Conservation (phyloP, 768 basidiomycete genomes). For the Epithele typhae region DNA sequence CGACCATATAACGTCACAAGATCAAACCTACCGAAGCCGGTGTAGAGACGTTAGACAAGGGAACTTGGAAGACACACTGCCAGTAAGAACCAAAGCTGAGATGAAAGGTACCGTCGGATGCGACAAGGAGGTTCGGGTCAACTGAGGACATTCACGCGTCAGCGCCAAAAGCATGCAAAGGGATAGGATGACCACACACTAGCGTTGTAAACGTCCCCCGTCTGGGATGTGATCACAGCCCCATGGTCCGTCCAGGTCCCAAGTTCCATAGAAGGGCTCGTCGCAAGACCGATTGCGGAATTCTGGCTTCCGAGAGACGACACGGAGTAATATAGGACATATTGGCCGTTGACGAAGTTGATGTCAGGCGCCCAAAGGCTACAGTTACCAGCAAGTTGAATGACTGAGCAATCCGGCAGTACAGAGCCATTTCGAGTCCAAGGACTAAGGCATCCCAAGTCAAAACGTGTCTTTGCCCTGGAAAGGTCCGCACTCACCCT, state of each 20-base stretch:
- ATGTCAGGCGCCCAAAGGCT: neutral
- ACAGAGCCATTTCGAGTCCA: neutral
- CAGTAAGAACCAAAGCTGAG: conserved; percentile 1
- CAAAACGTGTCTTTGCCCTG: no score
- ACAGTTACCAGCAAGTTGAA: neutral
- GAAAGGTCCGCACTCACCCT: neutral
- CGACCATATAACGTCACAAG: no score
- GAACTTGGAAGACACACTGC: conserved; percentile 1
- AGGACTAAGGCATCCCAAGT: no score
- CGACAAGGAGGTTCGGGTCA: neutral
- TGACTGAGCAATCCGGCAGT: neutral
- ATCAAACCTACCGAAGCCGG: neutral
- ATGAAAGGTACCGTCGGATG: neutral
- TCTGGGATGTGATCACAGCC: neutral
- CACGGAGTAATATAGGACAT: conserved; percentile 4
- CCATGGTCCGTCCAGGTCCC: neutral
- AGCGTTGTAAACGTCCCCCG: neutral
- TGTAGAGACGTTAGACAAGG: neutral
- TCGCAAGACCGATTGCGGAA: conserved; percentile 1
- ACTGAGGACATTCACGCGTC: neutral
- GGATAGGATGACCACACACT: neutral
- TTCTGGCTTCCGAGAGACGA: neutral
- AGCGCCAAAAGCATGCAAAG: no score
- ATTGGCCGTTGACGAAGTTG: neutral
- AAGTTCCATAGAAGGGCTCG: neutral